These are phyloP conservation scores for Phytophthora niederhauseri DNA, from an alignment of 352 stramenopile species.

Conservation along the genomic window DNA sequence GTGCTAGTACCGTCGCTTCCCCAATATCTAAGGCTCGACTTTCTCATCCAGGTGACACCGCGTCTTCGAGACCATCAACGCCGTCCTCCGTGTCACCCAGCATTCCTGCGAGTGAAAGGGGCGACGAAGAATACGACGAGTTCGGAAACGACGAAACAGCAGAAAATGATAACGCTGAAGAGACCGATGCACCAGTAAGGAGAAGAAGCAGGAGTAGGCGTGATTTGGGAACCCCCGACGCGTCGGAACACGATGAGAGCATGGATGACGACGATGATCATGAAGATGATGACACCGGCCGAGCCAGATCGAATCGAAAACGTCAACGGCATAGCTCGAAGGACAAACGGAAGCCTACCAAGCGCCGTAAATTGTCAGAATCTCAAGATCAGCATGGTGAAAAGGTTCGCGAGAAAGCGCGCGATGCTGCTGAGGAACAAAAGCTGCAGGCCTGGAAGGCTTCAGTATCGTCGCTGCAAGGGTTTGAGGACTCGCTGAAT, in stretches of 20 bases:
- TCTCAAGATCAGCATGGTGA: constrained; percentile 33
- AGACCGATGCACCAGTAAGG: constrained; percentile 20
- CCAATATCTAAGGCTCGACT: constrained; percentile 5
- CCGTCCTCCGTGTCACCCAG: constrained; percentile 46
- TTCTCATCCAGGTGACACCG: not conserved
- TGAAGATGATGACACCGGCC: not conserved
- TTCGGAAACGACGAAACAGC: constrained; percentile 28
- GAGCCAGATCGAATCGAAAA: constrained; percentile 29
- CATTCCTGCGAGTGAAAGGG: constrained; percentile 46
- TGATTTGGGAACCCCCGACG: constrained; percentile 16
- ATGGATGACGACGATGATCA: constrained; percentile 50
- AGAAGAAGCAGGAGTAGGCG: constrained; percentile 1
- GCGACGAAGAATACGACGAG: constrained; percentile 47
- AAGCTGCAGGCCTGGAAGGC: constrained; percentile 92
- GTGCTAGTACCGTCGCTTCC: constrained; percentile 16
- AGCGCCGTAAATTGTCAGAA: constrained; percentile 41
- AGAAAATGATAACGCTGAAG: constrained; percentile 24
- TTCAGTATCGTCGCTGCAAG: constrained; percentile 72
- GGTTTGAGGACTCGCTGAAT: constrained; percentile 94
- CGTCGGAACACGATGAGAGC: constrained; percentile 38
- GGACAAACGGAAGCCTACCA: constrained; percentile 17
- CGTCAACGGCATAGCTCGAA: constrained; percentile 26
- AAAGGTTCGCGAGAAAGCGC: constrained; percentile 78
- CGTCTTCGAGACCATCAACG: constrained; percentile 33
- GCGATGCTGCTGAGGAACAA: constrained; percentile 93